phyloP scores from a whole-genome alignment of 768 basidiomycete species.

The Phaffia tasmanica region DNA sequence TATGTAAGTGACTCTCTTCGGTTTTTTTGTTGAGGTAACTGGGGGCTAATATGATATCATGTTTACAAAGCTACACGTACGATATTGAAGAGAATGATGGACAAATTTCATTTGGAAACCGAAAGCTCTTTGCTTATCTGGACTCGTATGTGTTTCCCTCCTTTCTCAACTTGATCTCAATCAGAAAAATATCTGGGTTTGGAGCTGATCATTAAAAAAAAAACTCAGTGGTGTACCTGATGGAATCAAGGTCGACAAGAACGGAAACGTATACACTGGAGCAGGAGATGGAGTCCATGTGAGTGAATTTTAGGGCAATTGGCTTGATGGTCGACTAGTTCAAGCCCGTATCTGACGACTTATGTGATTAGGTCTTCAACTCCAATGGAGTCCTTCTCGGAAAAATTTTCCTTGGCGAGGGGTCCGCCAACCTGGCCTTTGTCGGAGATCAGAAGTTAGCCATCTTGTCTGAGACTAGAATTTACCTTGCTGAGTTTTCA shows the following conservation, averaged over 20 bases:
- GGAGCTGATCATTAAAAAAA: slow-evolving; percentile 42
- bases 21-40: neutral
- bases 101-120: slow-evolving; percentile 44
- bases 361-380: slow-evolving; percentile 45
- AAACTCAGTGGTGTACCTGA: slow-evolving; percentile 60
- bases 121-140: slow-evolving; percentile 55
- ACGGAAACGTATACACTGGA: slow-evolving; percentile 57
- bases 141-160: slow-evolving; percentile 40
- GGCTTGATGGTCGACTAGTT: too few relatives aligned
- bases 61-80: slow-evolving; percentile 49
- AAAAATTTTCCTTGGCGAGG: slow-evolving; percentile 49
- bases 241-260: slow-evolving; percentile 53
- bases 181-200: slow-evolving; percentile 45
- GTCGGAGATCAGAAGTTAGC: slow-evolving; percentile 41
- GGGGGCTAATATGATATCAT: neutral
- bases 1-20: slow-evolving; percentile 44
- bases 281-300: slow-evolving; percentile 59
- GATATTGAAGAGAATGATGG: slow-evolving; percentile 48
- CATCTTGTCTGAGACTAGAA: slow-evolving; percentile 40
- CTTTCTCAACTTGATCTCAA: slow-evolving; percentile 50
- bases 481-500: slow-evolving; percentile 41
- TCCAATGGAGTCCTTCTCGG: slow-evolving; percentile 50
- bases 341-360: too few relatives aligned
- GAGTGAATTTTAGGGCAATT: neutral
- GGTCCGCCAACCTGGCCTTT: slow-evolving; percentile 42